Base-by-base conservation (phyloP, 2,329 filamentous ascomycete genomes). In the Arthroderma sp. region DNA sequence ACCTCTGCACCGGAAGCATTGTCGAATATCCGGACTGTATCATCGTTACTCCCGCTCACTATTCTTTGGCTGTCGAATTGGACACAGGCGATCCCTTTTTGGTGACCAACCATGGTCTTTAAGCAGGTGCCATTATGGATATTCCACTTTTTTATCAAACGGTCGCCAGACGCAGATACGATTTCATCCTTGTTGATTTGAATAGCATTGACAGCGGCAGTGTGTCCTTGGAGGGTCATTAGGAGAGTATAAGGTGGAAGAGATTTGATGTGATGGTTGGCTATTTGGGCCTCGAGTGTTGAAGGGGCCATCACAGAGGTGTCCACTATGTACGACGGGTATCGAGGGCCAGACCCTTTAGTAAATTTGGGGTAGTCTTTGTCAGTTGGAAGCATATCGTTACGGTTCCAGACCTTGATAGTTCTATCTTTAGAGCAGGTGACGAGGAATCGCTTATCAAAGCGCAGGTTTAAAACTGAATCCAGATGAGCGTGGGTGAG, bases 381-480 rank as follows among this genome's bases (percentile, higher is more conserved):
- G 50, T 70, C 65, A 29, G 61, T 59, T 3, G 64, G 63, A 38
- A 60, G 67, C n/a, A 94, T 67, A 11, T 78, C 71, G 11, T 70
- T 73, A 4, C 91, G 80, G 60, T 89, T 96, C 76, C 94, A 98
- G 11, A 98, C 80, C 63, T 95, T 95, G 70, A 98, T 94, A 0
- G 83, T 83, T 62, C 88, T 93, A 63, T 98, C 91, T 61, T 98
- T 98, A 40, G 89, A 96, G 57, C 91, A 96, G 0, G 91, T 98
- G 8, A 96, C 86, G 3, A 98, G 72, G 50, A 93, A 93, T 6
- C 85, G 78, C 52, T 85, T 81, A 58, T 96, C 88, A 53, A 96
- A 98, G 49, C 85, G 78, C 46, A 98, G 78, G 57, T 96, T 96
- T 10, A 98, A 70, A 0, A 98, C 88, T 0, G 89, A 94, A 62